Percentiles rank a stretch among this genome's conserved stretches.
phyloP scores from a whole-genome alignment of 2,329 filamentous ascomycete species.

The Ascosphaera apis region DNA sequence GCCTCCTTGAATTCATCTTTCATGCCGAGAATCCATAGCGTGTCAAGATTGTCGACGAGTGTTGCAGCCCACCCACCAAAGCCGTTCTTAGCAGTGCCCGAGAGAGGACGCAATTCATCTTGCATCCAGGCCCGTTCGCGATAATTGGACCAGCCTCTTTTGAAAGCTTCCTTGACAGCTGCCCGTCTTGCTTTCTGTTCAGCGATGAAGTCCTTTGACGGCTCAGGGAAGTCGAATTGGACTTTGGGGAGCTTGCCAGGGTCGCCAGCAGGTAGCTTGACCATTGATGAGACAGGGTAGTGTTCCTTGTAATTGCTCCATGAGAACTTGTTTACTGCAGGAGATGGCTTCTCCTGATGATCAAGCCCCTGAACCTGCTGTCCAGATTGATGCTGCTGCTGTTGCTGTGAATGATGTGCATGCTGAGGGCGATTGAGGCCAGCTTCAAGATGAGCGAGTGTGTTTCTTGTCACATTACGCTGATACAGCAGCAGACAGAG shows the following conservation, averaged over 20 bases:
- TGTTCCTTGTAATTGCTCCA: conserved; percentile 2
- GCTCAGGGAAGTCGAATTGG: conserved; percentile 10
- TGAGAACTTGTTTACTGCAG: neutral
- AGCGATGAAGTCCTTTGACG: conserved; percentile 10
- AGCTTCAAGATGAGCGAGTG: too few species aligned
- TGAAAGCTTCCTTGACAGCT: conserved; percentile 28
- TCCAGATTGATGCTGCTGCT: too few species aligned
- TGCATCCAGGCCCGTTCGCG: conserved; percentile 38
- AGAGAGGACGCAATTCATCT: conserved; percentile 38
- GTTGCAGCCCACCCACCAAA: conserved; percentile 42
- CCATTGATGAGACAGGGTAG: conserved; percentile 8
- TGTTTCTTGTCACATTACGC: too few species aligned
- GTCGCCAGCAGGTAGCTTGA: conserved; percentile 8
- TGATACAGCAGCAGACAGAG: too few species aligned
- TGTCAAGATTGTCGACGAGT: conserved; percentile 36
- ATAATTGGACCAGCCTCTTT: conserved; percentile 37
- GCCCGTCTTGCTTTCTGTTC: conserved; percentile 18
- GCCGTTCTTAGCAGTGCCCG: conserved; percentile 28
- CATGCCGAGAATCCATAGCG: conserved; percentile 38
- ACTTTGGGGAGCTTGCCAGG: conserved; percentile 9
- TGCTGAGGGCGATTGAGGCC: too few species aligned
- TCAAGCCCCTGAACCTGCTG: too few species aligned
- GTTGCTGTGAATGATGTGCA: too few species aligned
- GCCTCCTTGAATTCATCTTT: conserved; percentile 33
- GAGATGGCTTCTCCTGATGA: too few species aligned